Base-by-base conservation (phyloP, 2,329 filamentous ascomycete species). In the Arthrobotrys megalospora region DNA sequence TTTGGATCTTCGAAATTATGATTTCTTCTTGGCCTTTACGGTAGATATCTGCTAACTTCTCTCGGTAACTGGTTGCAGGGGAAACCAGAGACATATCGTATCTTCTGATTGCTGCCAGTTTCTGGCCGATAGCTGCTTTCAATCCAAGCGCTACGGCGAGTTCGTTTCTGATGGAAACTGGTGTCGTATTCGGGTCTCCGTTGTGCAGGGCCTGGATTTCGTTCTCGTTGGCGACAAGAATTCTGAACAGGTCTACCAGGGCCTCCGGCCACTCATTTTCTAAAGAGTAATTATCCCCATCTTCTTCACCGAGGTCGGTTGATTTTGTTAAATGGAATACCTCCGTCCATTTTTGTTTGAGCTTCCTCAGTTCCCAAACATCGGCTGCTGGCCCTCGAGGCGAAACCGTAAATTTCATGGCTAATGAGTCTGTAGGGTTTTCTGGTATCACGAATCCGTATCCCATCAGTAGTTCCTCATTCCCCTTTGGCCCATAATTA, bases 401-500 rank as follows among this genome's bases (percentile, higher is more conserved):
- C 3, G 43, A 38, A n/a, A 78, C 28, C 7, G 68, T 80, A 63
- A 81, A 79, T 19, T 79, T 80, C 53, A 82, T 80, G 21, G 79
- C 68, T 12, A 82, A 52, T 4, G 79, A 80, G 80, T 88, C 87
- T 47, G 85, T 84, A 0, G 85, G 85, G 45, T 88, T 88, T 48
- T 85, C 80, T 5, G 82, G 81, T 12, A 87, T 83, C 73, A 85
- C 86, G 82, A 88, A 88, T 2, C 87, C 87, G 71, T 88, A 88
- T 3, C 87, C 87, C 53, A 87, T 84, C 1, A 88, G 82, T 1
- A 88, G 82, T 80, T 88, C 87, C 78, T 87, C 86, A 63, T 88
- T 88, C 5, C 85, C 83, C 79, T 88, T 88, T 1, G 87, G 85
- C 0, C 85, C 87, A 69, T 88, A 88, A 80, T 88, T 88, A 81